Conservation (phyloP, 768 basidiomycete genomes). For the Lentinula sp. region DNA sequence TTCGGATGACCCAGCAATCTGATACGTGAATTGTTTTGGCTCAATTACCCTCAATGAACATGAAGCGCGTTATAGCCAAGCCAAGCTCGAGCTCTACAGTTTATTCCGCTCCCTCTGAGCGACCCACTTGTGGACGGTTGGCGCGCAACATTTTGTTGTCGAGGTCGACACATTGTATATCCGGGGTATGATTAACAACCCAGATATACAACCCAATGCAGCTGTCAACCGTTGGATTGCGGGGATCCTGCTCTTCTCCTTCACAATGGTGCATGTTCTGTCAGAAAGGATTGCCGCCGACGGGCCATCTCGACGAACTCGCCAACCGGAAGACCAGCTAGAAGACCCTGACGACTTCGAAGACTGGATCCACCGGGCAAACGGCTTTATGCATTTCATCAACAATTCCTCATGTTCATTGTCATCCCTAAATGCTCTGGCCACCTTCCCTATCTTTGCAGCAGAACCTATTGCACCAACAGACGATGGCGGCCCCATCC, state of each 20-base stretch:
- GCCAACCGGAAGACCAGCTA: neutral
- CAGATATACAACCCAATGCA: neutral
- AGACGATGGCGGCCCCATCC: too few relatives aligned
- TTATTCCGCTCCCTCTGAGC: slow-evolving; percentile 20
- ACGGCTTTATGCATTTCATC: neutral
- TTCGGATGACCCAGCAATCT: slow-evolving; percentile 2
- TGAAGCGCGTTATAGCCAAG: slow-evolving; percentile 25
- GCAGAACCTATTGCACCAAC: too few relatives aligned
- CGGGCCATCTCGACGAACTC: neutral
- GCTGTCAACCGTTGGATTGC: slow-evolving; percentile 11
- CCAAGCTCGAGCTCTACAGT: slow-evolving; percentile 29
- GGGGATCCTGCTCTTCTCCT: slow-evolving; percentile 22
- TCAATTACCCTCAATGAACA: slow-evolving; percentile 24
- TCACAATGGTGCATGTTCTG: slow-evolving; percentile 23
- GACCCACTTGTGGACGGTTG: slow-evolving; percentile 14
- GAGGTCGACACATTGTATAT: slow-evolving; percentile 21
- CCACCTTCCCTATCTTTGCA: too few relatives aligned
- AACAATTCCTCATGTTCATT: neutral
- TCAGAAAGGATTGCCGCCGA: neutral
- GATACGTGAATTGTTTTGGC: slow-evolving; percentile 21
- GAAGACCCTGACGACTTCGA: neutral
- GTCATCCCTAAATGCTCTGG: neutral
- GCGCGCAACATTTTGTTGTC: slow-evolving; percentile 13
- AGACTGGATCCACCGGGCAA: neutral
- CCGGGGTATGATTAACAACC: neutral